Evolutionary conservation across 805 yeast genomes (phyloP), one percentile per base, ranked within the genome.

Genomic region (Middelhovenomyces tepae): DNA sequence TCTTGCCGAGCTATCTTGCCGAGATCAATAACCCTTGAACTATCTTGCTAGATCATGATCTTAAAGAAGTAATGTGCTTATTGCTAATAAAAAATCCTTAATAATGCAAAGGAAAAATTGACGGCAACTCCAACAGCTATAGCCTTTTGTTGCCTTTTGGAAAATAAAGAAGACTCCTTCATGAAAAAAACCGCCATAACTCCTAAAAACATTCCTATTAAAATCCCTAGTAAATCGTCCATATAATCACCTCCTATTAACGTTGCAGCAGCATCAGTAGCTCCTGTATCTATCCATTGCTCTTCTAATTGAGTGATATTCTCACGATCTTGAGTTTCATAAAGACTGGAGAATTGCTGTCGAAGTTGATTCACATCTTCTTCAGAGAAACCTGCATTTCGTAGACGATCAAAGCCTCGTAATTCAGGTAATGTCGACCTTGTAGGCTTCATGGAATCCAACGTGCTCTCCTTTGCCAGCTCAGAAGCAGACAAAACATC

Each of bases 211-310:
- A 78, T 74, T 0, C 96, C 96, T 7, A 81, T 57, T 18, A 75
- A 51, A 2, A 83, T 68, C 2, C 93, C 94, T 20, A 81, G 41
- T 21, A 84, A 56, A 28, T 84, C 59, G 47, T 80, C 89, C 16
- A 50, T 45, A 39, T 70, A 74, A 45, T 81, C 81, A 27, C 69
- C 69, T 26, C 67, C 64, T 38, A 61, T 54, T 19, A 60, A 45
- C 22, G 65, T 63, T 24, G 66, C 63, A 31, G 62, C 69, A 33
- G 67, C 67, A 17, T 38, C 71, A 36, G 68, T 68, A 4, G 72
- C 81, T 1, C 85, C 79, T 30, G 78, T 74, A 44, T 85, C 91
- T 40, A 85, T 80, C 94, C 95, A 86, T 36, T 83, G 65, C 44
- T 85, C 95, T 51, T 85, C 95, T 37, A 84, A 54, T 53, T 2